Evolutionary conservation across 2,329 filamentous ascomycete species (phyloP), one percentile per base, ranked within the genome.

Genomic region (Stachybotrys chlorohalonatus): DNA sequence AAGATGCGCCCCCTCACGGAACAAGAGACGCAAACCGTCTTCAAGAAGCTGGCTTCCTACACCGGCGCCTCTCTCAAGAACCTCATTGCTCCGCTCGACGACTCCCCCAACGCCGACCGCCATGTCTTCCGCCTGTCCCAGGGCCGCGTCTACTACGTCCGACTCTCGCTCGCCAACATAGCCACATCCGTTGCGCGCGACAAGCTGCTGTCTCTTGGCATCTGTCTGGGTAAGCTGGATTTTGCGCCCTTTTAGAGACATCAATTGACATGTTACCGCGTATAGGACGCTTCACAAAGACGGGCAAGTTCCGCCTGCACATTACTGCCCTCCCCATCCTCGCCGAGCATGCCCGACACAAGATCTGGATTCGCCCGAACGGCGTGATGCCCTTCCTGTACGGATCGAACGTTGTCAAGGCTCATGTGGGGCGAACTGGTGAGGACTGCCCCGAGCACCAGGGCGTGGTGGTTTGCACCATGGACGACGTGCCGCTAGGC

Each of bases 381-480:
- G 94, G 94, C 62, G 92, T 95, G 66, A 96, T 96, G 91, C 93
- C 94, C 1, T 97, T 95, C 70, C 75, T 99, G 50, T 99, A 97
- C 73, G 94, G 94, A 53, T 89, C 90, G 55, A 92, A 97, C 71
- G 80, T 95, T 53, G 83, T 95, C 62, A 81, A 81, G 68, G 78
- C 78, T 8, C 78, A 81, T 65, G 82, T 94, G 16, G 90, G 90
- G 17, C 76, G 91, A 58, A 93, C 89, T 85, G 89, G 85, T 47
- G 91, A 96, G 66, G 93, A 97, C 75, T 92, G 88, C 64, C 92
- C 93, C 0, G 91, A 95, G 73, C 92, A 97, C 72, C 86, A 91
- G 64, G 94, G 94, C 47, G 86, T 96, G 11, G 84, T 99, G 50
- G 88, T 99, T 24, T 85, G 90, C 74, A 87, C 83, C 65, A 95